Conservation (phyloP, 1,284 basidiomycete genomes). For the Schizophyllum amplum region DNA sequence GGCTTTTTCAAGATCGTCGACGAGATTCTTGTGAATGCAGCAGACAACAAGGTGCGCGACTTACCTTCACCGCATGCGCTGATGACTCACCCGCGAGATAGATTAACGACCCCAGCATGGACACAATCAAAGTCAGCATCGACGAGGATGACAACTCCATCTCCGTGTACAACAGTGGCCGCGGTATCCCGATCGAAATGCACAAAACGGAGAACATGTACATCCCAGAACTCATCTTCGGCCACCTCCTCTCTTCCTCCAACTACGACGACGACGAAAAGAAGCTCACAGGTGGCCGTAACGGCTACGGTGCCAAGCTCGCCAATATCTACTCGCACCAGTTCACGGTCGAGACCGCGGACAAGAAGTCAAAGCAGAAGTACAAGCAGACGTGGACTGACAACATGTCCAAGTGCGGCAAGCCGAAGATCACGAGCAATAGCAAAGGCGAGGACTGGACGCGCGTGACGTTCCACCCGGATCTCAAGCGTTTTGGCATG, state of each 20-base stretch:
- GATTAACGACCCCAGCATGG: slow-evolving; percentile 89
- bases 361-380: slow-evolving; percentile 82
- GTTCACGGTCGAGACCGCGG: slow-evolving; percentile 97
- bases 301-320: slow-evolving; percentile 97
- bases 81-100: slow-evolving; percentile 21
- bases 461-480: slow-evolving; percentile 92
- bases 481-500: slow-evolving; percentile 92
- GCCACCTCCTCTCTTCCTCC: slow-evolving; percentile 90
- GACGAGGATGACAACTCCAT: slow-evolving; percentile 82
- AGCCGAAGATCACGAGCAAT: slow-evolving; percentile 92
- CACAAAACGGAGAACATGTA: slow-evolving; percentile 92
- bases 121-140: slow-evolving; percentile 82
- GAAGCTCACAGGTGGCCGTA: slow-evolving; percentile 97
- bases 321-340: slow-evolving; percentile 98
- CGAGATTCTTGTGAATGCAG: slow-evolving; percentile 98
- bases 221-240: slow-evolving; percentile 98
- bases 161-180: slow-evolving; percentile 93
- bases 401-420: slow-evolving; percentile 87
- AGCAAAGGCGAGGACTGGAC: slow-evolving; percentile 85
- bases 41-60: slow-evolving; percentile 87
- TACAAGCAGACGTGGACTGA: slow-evolving; percentile 94
- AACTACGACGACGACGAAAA: slow-evolving; percentile 99
- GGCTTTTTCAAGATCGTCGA: slow-evolving; percentile 99
- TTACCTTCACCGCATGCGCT: not conserved
- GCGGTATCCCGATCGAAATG: slow-evolving; percentile 95